Percentiles rank a stretch among this genome's conserved stretches.
These are phyloP conservation scores for Rhodotorula kratochvilovae DNA, from an alignment of 768 basidiomycete species.

Conservation along the genomic window DNA sequence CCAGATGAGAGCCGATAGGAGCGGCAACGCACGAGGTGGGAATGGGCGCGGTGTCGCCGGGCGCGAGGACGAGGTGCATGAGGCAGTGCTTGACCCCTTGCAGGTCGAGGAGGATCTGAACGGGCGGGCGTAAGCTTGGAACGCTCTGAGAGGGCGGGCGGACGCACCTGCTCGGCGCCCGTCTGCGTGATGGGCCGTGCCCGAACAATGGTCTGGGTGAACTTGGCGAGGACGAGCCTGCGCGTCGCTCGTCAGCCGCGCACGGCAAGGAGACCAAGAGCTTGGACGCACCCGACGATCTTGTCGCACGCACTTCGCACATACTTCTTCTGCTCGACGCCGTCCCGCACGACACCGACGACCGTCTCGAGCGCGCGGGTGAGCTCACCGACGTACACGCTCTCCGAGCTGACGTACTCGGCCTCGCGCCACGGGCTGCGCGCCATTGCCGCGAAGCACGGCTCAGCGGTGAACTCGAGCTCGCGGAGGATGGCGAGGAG, in stretches of 20 bases:
- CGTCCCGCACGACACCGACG: constrained; percentile 67
- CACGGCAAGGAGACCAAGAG: not conserved
- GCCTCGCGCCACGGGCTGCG: constrained; percentile 72
- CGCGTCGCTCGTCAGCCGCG: not conserved
- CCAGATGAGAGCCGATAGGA: not conserved
- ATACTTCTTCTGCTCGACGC: constrained; percentile 93
- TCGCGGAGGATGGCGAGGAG: constrained; percentile 76
- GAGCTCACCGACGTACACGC: constrained; percentile 72
- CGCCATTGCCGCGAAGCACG: constrained; percentile 68
- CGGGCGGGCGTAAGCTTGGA: not conserved
- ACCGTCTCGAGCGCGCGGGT: constrained; percentile 70
- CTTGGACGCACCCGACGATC: constrained; percentile 65
- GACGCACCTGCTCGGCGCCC: constrained; percentile 85
- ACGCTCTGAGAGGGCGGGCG: constrained; percentile 20
- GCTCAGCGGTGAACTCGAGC: constrained; percentile 77
- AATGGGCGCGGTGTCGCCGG: constrained; percentile 36
- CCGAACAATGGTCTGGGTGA: constrained; percentile 81
- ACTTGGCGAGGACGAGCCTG: constrained; percentile 76
- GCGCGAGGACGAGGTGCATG: constrained; percentile 61
- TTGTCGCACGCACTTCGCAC: constrained; percentile 87
- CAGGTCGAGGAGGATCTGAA: constrained; percentile 79
- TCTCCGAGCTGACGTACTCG: constrained; percentile 81
- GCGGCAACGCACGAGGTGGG: constrained; percentile 42
- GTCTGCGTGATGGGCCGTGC: constrained; percentile 86
- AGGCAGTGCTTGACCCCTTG: constrained; percentile 79